phyloP scores from a whole-genome alignment of 139 green algal genomes.

The Penium margaritaceum region DNA sequence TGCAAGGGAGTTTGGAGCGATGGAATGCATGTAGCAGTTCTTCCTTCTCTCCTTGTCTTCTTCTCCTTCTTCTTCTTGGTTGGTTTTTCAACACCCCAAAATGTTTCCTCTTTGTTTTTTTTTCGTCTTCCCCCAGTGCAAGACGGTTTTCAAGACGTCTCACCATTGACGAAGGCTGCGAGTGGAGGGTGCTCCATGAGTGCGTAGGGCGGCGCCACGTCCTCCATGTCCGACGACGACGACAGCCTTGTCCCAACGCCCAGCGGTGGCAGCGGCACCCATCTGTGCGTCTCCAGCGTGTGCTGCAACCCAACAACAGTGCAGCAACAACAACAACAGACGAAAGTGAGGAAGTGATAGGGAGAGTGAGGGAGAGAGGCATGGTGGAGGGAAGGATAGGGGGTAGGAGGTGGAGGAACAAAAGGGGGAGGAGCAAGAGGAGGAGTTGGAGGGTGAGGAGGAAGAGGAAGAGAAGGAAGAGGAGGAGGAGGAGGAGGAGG shows the following conservation, averaged over 20 bases:
- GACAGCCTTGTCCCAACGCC: conserved; percentile 14
- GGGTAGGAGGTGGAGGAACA: no score
- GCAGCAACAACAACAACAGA: neutral
- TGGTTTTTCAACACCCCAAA: no score
- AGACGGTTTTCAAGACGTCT: no score
- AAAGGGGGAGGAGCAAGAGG: conserved; percentile 27
- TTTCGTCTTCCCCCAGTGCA: no score
- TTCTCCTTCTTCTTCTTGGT: no score
- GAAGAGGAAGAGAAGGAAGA: neutral
- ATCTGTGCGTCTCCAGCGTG: conserved; percentile 76
- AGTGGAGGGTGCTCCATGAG: conserved; percentile 85
- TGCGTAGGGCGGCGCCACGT: conserved; percentile 61
- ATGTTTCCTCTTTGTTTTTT: no score
- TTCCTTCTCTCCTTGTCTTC: no score
- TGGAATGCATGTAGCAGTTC: no score
- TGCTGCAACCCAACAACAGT: conserved; percentile 18
- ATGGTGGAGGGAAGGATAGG: neutral
- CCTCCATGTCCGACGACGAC: conserved; percentile 6
- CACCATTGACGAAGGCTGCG: conserved; percentile 80
- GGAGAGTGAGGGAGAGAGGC: neutral
- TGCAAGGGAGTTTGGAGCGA: no score
- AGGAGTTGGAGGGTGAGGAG: conserved; percentile 57
- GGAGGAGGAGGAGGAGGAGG: neutral
- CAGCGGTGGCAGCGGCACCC: conserved; percentile 64
- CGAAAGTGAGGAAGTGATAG: neutral